Evolutionary conservation across 2,329 filamentous ascomycete species (phyloP).

Genomic region (Metarhizium guizhouense): DNA sequence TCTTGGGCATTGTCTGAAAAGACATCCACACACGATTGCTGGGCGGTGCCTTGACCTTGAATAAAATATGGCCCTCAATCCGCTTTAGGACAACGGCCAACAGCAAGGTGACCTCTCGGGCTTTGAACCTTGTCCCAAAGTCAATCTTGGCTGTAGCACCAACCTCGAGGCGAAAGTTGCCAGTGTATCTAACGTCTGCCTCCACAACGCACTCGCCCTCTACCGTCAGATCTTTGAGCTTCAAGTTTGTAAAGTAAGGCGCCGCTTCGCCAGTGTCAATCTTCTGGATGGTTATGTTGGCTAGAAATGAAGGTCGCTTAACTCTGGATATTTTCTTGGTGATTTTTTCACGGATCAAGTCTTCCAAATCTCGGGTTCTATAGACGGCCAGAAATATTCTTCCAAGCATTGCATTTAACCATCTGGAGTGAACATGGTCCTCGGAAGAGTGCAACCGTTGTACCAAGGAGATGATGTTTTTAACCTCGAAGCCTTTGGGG

Average conservation of each 20-base stretch:
- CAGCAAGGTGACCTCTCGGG: slow-evolving; percentile 80
- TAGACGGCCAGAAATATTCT: slow-evolving; percentile 83
- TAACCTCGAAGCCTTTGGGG: slow-evolving; percentile 70
- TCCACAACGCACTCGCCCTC: slow-evolving; percentile 86
- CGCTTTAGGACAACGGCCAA: slow-evolving; percentile 78
- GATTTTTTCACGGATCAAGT: slow-evolving; percentile 73
- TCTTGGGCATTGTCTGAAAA: slow-evolving; percentile 87
- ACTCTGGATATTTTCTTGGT: slow-evolving; percentile 94
- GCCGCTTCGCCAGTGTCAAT: slow-evolving; percentile 83
- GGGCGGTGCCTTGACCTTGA: slow-evolving; percentile 88
- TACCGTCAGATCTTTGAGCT: slow-evolving; percentile 79
- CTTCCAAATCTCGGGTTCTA: slow-evolving; percentile 72
- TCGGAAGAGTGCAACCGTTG: slow-evolving; percentile 87
- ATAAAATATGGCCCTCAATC: slow-evolving; percentile 73
- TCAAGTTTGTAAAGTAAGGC: slow-evolving; percentile 81
- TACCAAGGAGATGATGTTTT: slow-evolving; percentile 81
- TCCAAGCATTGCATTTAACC: slow-evolving; percentile 87
- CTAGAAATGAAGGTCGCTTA: slow-evolving; percentile 84
- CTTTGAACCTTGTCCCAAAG: slow-evolving; percentile 78
- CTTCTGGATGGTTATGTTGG: slow-evolving; percentile 69
- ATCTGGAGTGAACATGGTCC: slow-evolving; percentile 81
- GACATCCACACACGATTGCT: slow-evolving; percentile 96
- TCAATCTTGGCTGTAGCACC: slow-evolving; percentile 91
- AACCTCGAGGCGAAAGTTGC: slow-evolving; percentile 82
- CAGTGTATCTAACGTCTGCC: slow-evolving; percentile 79